Evolutionary conservation across 2,329 filamentous ascomycete genomes (phyloP).

Genomic region (Phialemonium atrogriseum): DNA sequence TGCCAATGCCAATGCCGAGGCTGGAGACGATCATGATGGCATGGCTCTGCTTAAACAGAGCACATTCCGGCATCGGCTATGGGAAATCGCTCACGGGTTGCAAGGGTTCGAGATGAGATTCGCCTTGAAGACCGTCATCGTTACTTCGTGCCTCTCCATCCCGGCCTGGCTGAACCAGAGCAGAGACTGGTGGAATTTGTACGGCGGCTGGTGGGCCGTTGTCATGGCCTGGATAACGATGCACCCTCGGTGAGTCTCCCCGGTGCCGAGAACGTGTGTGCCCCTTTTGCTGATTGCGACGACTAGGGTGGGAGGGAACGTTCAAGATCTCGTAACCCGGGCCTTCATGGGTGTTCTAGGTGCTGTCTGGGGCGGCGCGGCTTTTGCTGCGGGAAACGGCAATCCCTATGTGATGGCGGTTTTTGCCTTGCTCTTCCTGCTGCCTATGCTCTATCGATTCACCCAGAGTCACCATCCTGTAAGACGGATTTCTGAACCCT

Average conservation of each 20-base stretch:
- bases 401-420: conserved; percentile 47
- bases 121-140: conserved; percentile 45
- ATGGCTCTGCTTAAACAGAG: conserved; percentile 23
- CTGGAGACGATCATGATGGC: no score
- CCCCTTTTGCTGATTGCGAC: background rate
- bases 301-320: conserved; percentile 43
- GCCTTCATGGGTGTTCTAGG: conserved; percentile 40
- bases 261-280: background rate
- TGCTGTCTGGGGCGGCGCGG: conserved; percentile 45
- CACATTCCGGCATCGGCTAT: conserved; percentile 36
- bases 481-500: conserved; percentile 10
- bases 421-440: conserved; percentile 47
- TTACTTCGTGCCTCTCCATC: conserved; percentile 41
- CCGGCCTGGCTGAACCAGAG: conserved; percentile 41
- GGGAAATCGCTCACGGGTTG: conserved; percentile 40
- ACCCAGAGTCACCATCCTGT: conserved; percentile 46
- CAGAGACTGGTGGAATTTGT: conserved; percentile 43
- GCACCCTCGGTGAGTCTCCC: conserved; percentile 33
- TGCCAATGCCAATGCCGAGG: conserved; percentile 26
- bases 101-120: conserved; percentile 52
- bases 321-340: conserved; percentile 48
- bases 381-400: conserved; percentile 40
- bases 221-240: conserved; percentile 49
- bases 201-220: conserved; percentile 52
- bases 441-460: conserved; percentile 51